Percentiles rank a stretch among this genome's conserved stretches.
Conservation (phyloP, 2,329 filamentous ascomycete species). For the Rhynchosporium graminicola region DNA sequence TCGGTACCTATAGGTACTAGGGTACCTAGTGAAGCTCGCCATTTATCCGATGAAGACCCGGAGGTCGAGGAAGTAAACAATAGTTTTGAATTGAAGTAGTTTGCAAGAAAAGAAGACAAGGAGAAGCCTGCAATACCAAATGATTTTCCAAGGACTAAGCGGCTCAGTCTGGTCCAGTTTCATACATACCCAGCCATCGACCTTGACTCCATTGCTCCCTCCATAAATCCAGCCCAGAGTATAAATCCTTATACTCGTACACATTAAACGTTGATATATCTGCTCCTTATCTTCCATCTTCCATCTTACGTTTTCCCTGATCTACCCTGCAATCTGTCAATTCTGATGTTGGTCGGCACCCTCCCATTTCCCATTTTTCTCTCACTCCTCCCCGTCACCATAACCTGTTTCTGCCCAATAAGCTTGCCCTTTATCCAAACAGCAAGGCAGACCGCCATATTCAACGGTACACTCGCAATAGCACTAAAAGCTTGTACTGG, state of each 20-base stretch:
- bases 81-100: not conserved
- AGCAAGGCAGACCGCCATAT: constrained; percentile 26
- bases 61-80: no score
- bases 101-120: not conserved
- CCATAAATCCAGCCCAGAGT: constrained; percentile 11
- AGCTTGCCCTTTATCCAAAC: constrained; percentile 30
- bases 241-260: constrained; percentile 11
- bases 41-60: no score
- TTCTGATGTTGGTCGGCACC: constrained; percentile 9
- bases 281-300: not conserved
- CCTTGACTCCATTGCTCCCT: constrained; percentile 21
- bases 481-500: constrained; percentile 35
- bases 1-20: no score
- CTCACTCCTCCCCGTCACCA: constrained; percentile 17
- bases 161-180: not conserved
- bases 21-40: no score
- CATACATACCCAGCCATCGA: not conserved
- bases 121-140: not conserved
- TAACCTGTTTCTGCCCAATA: constrained; percentile 15
- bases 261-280: constrained; percentile 14
- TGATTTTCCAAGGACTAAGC: no score
- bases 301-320: constrained; percentile 26
- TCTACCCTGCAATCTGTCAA: constrained; percentile 24
- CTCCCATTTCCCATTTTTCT: constrained; percentile 29
- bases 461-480: constrained; percentile 35